These are phyloP conservation scores for Elsinoe arachidis DNA, from an alignment of 2,329 filamentous ascomycete species.

Conservation along the genomic window DNA sequence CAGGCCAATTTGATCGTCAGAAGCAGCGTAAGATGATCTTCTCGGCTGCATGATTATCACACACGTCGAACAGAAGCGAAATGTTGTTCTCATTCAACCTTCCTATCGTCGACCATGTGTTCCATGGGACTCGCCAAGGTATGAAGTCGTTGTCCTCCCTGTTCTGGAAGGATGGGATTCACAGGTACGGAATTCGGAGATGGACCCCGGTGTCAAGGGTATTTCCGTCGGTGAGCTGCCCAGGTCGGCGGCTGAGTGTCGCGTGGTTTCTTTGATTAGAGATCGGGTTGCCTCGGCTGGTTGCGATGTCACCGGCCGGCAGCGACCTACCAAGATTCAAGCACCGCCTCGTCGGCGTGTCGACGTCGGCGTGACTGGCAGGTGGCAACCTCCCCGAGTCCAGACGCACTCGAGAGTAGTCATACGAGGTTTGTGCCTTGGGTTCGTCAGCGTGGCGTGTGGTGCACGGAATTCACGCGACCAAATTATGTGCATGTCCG, in stretches of 20 bases:
- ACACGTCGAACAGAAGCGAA: background rate
- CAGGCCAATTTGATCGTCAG: slow-evolving; percentile 5
- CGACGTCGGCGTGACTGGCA: background rate
- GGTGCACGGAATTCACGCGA: background rate
- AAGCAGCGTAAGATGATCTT: background rate
- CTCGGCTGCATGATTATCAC: background rate
- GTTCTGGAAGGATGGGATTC: slow-evolving; percentile 2
- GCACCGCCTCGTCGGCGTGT: background rate
- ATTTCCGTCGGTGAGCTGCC: too few species aligned
- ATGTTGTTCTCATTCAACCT: background rate
- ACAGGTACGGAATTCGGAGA: background rate
- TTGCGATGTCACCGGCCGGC: background rate
- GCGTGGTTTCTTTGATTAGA: slow-evolving; percentile 4
- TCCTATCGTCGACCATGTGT: background rate
- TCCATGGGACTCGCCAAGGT: background rate
- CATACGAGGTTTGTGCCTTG: background rate
- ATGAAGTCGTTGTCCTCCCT: background rate
- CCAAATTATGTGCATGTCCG: background rate
- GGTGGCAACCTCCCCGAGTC: background rate
- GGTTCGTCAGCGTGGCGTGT: background rate
- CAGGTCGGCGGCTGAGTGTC: slow-evolving; percentile 1
- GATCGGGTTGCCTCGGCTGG: background rate
- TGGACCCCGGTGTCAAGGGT: background rate
- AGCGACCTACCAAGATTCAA: background rate
- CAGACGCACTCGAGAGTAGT: background rate